Evolutionary conservation across 331 rosid genomes (phyloP).

Genomic region (Telfairia occidentalis): DNA sequence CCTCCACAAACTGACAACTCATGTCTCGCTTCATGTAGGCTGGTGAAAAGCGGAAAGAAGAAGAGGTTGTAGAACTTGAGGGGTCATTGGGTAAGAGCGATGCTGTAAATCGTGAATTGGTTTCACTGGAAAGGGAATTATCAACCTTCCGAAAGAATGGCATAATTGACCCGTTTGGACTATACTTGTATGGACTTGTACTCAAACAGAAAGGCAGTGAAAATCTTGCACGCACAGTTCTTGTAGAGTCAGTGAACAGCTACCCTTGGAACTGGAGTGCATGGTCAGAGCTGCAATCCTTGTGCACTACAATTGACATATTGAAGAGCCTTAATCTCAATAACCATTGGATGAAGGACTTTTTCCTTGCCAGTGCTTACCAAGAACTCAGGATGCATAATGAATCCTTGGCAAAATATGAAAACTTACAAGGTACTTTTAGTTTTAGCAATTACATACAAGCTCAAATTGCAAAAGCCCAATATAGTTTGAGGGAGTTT

Average conservation of each 20-base stretch:
- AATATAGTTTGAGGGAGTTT: constrained; percentile 78
- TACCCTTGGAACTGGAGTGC: constrained; percentile 98
- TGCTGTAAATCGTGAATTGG: constrained; percentile 51
- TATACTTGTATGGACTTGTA: constrained; percentile 73
- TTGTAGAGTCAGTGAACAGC: constrained; percentile 75
- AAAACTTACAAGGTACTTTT: constrained; percentile 55
- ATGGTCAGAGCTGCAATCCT: constrained; percentile 75
- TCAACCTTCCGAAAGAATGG: constrained; percentile 65
- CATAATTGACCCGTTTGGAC: constrained; percentile 60
- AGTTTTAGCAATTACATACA: constrained; percentile 66
- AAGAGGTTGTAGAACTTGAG: constrained; percentile 89
- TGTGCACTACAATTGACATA: constrained; percentile 53
- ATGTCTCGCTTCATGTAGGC: constrained; percentile 40
- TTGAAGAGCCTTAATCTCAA: constrained; percentile 62
- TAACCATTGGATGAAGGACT: constrained; percentile 92
- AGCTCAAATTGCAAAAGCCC: constrained; percentile 85
- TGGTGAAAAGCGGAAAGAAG: constrained; percentile 92
- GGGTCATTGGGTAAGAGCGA: constrained; percentile 84
- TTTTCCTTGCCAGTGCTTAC: constrained; percentile 68
- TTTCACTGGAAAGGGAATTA: constrained; percentile 69
- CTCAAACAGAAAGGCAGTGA: constrained; percentile 80
- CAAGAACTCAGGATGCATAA: constrained; percentile 79
- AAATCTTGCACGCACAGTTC: constrained; percentile 59
- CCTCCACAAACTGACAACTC: not conserved
- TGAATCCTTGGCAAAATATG: constrained; percentile 58